These are phyloP conservation scores for Fraxinus greggii DNA, from an alignment of 305 asterid species.

Conservation along the genomic window DNA sequence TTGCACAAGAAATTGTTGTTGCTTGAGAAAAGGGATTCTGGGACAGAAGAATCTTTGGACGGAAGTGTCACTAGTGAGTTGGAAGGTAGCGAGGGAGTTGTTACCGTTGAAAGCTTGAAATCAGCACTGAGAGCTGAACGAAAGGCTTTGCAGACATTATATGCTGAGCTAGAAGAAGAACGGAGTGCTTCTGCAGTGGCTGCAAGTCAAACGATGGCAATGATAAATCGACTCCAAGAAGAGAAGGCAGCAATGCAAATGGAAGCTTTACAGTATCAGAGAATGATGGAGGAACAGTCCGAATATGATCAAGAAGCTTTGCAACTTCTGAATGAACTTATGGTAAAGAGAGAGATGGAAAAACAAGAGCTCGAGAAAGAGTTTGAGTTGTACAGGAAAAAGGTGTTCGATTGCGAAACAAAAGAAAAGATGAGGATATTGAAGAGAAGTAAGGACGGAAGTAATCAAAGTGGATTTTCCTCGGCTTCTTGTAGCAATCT, in stretches of 20 bases:
- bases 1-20: constrained; percentile 57
- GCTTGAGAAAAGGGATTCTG: constrained; percentile 66
- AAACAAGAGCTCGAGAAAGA: constrained; percentile 77
- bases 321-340: constrained; percentile 84
- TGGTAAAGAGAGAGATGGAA: constrained; percentile 91
- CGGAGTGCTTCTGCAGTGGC: constrained; percentile 88
- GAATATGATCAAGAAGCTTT: constrained; percentile 96
- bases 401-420: constrained; percentile 58
- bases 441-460: constrained; percentile 55
- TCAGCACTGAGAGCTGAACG: constrained; percentile 64
- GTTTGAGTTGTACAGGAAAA: constrained; percentile 57
- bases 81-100: constrained; percentile 63
- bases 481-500: constrained; percentile 73
- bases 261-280: constrained; percentile 95
- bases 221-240: constrained; percentile 92
- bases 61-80: constrained; percentile 79
- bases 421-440: constrained; percentile 52
- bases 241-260: constrained; percentile 96
- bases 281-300: constrained; percentile 99
- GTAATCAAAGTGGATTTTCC: constrained; percentile 56
- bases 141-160: constrained; percentile 62
- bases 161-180: constrained; percentile 84
- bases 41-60: constrained; percentile 71
- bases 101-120: constrained; percentile 55
- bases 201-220: constrained; percentile 91